Base-by-base conservation (phyloP, 2,329 filamentous ascomycete species). In the Neocucurbitaria cava region DNA sequence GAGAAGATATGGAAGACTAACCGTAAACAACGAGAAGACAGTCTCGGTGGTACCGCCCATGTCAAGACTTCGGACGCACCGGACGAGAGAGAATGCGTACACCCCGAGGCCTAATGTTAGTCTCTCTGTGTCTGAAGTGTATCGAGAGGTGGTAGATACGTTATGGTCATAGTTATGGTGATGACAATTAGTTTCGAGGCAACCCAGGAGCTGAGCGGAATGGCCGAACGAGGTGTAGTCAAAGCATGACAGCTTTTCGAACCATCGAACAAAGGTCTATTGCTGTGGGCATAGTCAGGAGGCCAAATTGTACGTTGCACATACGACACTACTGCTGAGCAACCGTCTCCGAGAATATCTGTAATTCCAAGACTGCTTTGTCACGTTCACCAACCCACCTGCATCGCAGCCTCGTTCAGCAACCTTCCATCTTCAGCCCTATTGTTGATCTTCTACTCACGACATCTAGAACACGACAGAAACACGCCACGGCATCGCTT, bases 371-470 rank as follows among this genome's bases (percentile, higher is more conserved):
- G 33, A 42, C 31, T 54, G 55, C 52, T 55, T 59, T 52, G 49
- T 63, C 49, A 60, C 38, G 2, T 20, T 28, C 13, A 35, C 17
- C 26, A 24, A 36, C 24, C 24, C 18, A 42, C 20, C 31, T 10
- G 41, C 36, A 36, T 24, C 31, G 46, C 43, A 58, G 57, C 54
- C 49, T 58, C 48, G 46, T 58, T 52, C 21, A 54, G 52, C 21
- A 56, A 55, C 46, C 28, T 58, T 26, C 56, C 46, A 3, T 30
- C 17, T 49, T 55, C 55, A 61, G 58, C 49, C 52, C 39, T 51
- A 59, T 31, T 35, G 17, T 17, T 7, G 40, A n/a, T 11, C 24
- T n/a, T 35, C 40, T 18, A 38, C 26, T 18, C 36, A 17, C n/a
- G 11, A n/a, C 8, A 17, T 52, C 41, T 18, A 45, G 46, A 46